A percentile compares a stretch with the other conserved stretches of the same genome.
These are phyloP conservation scores for Rubia balearica DNA, from an alignment of 305 asterid genomes.

Conservation along the genomic window DNA sequence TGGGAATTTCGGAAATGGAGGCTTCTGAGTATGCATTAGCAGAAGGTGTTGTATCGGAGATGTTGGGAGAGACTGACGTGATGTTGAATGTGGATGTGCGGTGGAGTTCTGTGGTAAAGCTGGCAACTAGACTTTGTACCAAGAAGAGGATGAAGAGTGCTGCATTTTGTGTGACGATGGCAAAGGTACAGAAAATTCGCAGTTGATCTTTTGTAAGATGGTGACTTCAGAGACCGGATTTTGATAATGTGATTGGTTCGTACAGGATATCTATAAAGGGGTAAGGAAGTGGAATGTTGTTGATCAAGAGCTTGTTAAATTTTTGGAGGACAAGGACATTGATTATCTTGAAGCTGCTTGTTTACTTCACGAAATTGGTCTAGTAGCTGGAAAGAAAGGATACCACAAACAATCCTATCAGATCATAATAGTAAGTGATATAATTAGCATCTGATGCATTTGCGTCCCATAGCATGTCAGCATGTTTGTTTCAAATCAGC, in stretches of 20 bases:
- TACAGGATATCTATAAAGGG: constrained; percentile 69
- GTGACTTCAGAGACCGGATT: neutral
- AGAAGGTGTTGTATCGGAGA: constrained; percentile 70
- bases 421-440: constrained; percentile 39
- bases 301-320: constrained; percentile 23
- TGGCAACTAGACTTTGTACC: constrained; percentile 48
- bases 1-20: constrained; percentile 59
- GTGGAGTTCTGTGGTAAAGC: constrained; percentile 59
- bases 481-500: neutral
- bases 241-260: constrained; percentile 17
- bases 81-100: constrained; percentile 53
- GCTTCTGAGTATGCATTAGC: constrained; percentile 72
- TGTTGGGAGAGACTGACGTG: constrained; percentile 36
- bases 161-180: constrained; percentile 39
- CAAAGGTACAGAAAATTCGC: constrained; percentile 38
- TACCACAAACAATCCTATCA: constrained; percentile 65
- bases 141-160: constrained; percentile 65
- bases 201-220: neutral
- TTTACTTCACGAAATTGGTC: constrained; percentile 72
- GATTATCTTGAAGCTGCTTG: constrained; percentile 84
- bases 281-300: constrained; percentile 35
- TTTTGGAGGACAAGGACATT: constrained; percentile 50
- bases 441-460: neutral
- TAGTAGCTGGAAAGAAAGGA: constrained; percentile 63
- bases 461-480: neutral